These are phyloP conservation scores for Aspergillus pseudotamarii DNA, from an alignment of 2,329 filamentous ascomycete genomes.

Conservation along the genomic window DNA sequence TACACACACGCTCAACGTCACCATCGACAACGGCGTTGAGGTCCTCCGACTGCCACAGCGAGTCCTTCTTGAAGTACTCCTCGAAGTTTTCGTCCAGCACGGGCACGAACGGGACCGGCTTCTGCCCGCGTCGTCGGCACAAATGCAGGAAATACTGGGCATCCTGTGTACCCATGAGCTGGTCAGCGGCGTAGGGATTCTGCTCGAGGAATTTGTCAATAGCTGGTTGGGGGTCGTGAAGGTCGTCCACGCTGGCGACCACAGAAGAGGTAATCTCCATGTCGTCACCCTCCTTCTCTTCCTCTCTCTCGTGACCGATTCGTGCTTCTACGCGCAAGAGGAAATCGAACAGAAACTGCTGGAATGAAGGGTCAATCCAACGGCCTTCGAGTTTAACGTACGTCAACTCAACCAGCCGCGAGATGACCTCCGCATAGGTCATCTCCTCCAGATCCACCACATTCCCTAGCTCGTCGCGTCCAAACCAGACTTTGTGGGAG, in stretches of 20 bases:
- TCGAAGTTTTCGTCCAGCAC: constrained; percentile 95
- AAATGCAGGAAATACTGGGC: constrained; percentile 95
- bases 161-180: constrained; percentile 97
- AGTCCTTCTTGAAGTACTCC: constrained; percentile 99
- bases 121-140: constrained; percentile 88
- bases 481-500: constrained; percentile 97
- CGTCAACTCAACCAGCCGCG: constrained; percentile 84
- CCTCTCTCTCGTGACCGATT: constrained; percentile 69
- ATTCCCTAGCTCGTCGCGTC: constrained; percentile 76
- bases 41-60: constrained; percentile 98
- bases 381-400: constrained; percentile 88
- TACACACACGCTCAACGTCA: constrained; percentile 93
- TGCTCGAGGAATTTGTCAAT: constrained; percentile 77
- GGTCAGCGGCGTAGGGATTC: constrained; percentile 83
- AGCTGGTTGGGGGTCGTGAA: constrained; percentile 77
- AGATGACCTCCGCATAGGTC: constrained; percentile 88
- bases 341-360: constrained; percentile 86
- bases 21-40: constrained; percentile 92
- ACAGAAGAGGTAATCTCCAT: constrained; percentile 57
- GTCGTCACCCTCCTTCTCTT: neutral
- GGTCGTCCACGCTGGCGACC: constrained; percentile 89
- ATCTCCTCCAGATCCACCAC: constrained; percentile 91
- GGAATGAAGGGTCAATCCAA: constrained; percentile 88
- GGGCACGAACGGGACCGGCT: constrained; percentile 95
- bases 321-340: constrained; percentile 96